Evolutionary conservation across 2,329 filamentous ascomycete genomes (phyloP), one percentile per base, ranked within the genome.

Genomic region (Verticillium longisporum): DNA sequence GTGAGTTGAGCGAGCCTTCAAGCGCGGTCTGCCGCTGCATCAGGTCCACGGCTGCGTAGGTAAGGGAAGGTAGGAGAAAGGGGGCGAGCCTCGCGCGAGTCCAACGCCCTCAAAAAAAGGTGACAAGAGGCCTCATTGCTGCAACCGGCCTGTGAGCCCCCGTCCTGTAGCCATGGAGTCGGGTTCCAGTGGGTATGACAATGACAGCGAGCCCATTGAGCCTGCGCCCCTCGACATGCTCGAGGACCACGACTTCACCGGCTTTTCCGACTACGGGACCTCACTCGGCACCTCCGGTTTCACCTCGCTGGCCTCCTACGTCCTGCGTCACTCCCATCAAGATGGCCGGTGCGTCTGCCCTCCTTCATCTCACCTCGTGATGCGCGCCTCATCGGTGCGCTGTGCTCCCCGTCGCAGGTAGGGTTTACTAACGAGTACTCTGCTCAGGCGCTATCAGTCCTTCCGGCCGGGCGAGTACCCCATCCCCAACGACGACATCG

Each of bases 401-500:
- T 11, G 4, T 4, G 50, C 56, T 45, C 33, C 60, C 32, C 26
- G 38, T 32, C 11, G 7, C 45, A 53, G 45, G 10, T 10, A 31
- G 7, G 18, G 11, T 31, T 31, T 18, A 53, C 45, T 53, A 7
- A 53, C 18, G 7, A 11, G n/a, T n/a, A 53, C n/a, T 21, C 36
- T n/a, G 55, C 45, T 37, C 37, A 80, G 81, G 61, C 76, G 80
- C 45, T 83, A 82, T 64, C 80, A 83, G 66, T 74, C 73, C 34
- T 80, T 80, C 62, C 69, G 77, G 3, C 74, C 76, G 37, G 78
- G 76, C 9, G 73, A 77, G 56, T 83, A 82, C 64, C 79, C 79
- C 34, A 68, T 83, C 18, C 80, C 80, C n/a, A 83, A 83, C 64
- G 80, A 83, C 62, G 80, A 82, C 33, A 71, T 72, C 7, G 82